Base-by-base conservation (phyloP, 257 asterid species). In the Ilex aquifolium region DNA sequence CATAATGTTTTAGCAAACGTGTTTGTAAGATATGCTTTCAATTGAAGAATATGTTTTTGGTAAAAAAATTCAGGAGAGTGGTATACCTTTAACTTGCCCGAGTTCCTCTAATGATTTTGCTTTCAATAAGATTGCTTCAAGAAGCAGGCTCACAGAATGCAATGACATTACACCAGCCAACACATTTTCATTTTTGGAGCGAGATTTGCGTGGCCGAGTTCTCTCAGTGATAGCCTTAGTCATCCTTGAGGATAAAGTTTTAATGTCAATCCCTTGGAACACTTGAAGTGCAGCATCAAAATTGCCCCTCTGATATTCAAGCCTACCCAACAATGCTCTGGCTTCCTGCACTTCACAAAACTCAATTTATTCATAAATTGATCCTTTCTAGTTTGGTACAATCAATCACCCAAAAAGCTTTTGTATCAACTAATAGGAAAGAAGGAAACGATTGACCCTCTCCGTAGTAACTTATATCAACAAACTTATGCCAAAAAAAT, bases 211-310 rank as follows among this genome's bases (percentile, higher is more conserved):
- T 1, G 86, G 85, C 53, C 72, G 78, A 53, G 80, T 81, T 65
- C 87, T 78, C 67, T 80, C 86, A 6, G 78, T 61, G 44, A 91
- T 84, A 56, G 95, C 94, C 70, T 66, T 81, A 27, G 91, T 78
- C 94, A 91, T 84, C 55, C 84, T 86, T 13, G 89, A 76, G 0
- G 96, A 82, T 72, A 91, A 72, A 36, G 81, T 69, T 64, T 72
- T 82, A 40, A 86, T 76, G 66, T 91, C 98, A 74, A 91, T 91
- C 60, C 96, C 98, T 69, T 91, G 91, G 73, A 91, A 91, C 21
- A 91, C 98, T 78, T 88, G 96, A 68, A 91, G 96, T 55, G 98
- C 98, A 30, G 90, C 98, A 78, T 86, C 98, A 64, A 73, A 88
- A 73, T 91, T 91, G 17, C 98, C 98, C 56, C 88, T 91, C 66